Evolutionary conservation across 345 rosid species (phyloP).

Genomic region (Aethionema arabicum): DNA sequence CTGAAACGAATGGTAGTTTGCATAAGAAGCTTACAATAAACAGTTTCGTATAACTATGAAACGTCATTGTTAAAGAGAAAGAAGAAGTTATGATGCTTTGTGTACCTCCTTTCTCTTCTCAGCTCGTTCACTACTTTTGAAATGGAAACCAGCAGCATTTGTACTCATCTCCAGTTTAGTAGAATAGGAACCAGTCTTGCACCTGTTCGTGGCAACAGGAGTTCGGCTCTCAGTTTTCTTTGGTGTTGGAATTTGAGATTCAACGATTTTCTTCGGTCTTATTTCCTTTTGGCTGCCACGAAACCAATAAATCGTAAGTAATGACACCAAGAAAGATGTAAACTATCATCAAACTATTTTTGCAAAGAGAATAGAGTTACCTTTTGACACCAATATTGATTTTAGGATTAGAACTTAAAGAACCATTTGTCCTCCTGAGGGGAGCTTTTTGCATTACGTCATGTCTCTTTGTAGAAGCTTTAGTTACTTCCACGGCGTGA

Average conservation of each 20-base stretch:
- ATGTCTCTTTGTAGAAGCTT: slow-evolving; percentile 35
- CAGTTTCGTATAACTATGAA: background rate
- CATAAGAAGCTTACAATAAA: background rate
- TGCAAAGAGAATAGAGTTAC: slow-evolving; percentile 39
- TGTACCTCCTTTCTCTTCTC: slow-evolving; percentile 82
- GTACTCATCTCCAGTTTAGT: slow-evolving; percentile 48
- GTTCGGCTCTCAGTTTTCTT: slow-evolving; percentile 43
- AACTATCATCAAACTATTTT: slow-evolving; percentile 1
- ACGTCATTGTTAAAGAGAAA: background rate
- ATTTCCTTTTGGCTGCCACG: slow-evolving; percentile 48
- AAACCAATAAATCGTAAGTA: slow-evolving; percentile 21
- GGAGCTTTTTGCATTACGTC: slow-evolving; percentile 30
- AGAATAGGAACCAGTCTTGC: slow-evolving; percentile 39
- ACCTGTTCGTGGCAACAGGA: slow-evolving; percentile 49
- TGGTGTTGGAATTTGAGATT: slow-evolving; percentile 39
- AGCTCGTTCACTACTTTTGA: slow-evolving; percentile 71
- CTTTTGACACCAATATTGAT: slow-evolving; percentile 42
- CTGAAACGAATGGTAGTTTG: slow-evolving; percentile 37
- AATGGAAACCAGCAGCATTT: slow-evolving; percentile 44
- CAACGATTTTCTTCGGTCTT: slow-evolving; percentile 45
- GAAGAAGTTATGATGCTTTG: slow-evolving; percentile 19
- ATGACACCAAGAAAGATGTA: background rate
- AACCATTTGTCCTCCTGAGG: slow-evolving; percentile 39
- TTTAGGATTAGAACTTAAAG: slow-evolving; percentile 41
- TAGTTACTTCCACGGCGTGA: slow-evolving; percentile 7